Conservation (phyloP, 768 basidiomycete species). For the Phylloporus sp. region DNA sequence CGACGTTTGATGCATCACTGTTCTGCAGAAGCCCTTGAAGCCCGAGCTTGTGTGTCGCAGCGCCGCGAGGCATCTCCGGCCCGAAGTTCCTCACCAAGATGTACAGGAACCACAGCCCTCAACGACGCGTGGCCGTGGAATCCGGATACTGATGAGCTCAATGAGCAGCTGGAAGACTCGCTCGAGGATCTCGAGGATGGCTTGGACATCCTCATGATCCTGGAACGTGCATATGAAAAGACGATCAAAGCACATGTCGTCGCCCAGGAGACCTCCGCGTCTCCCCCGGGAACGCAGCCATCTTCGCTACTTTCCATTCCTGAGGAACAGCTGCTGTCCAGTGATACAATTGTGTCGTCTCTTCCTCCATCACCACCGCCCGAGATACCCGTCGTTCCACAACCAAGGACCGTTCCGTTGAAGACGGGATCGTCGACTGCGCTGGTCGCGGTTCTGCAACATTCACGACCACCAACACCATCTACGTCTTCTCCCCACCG, state of each 20-base stretch:
- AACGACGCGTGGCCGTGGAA: constrained; percentile 30
- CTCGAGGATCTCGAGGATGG: constrained; percentile 69
- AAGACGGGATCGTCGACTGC: constrained; percentile 65
- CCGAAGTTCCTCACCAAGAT: constrained; percentile 43
- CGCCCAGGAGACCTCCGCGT: constrained; percentile 17
- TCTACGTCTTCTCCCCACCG: constrained; percentile 13
- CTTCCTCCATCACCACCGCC: constrained; percentile 9
- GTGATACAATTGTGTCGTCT: background rate
- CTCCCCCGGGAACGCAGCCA: constrained; percentile 5
- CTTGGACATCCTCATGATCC: constrained; percentile 61
- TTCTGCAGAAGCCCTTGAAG: constrained; percentile 47
- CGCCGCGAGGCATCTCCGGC: constrained; percentile 34
- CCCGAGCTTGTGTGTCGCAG: constrained; percentile 4
- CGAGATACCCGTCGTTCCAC: constrained; percentile 12
- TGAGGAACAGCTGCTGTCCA: constrained; percentile 13
- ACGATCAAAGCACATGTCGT: constrained; percentile 60
- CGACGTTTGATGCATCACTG: constrained; percentile 84
- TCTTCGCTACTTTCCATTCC: constrained; percentile 21
- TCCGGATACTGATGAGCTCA: constrained; percentile 39
- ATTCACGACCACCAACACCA: constrained; percentile 24
- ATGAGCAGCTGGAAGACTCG: constrained; percentile 38
- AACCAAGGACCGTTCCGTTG: constrained; percentile 36
- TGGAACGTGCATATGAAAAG: constrained; percentile 66
- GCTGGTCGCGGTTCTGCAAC: constrained; percentile 60
- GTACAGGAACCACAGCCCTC: constrained; percentile 28